phyloP scores from a whole-genome alignment of 148 eudicot genomes.

The Selenicereus undatus region DNA sequence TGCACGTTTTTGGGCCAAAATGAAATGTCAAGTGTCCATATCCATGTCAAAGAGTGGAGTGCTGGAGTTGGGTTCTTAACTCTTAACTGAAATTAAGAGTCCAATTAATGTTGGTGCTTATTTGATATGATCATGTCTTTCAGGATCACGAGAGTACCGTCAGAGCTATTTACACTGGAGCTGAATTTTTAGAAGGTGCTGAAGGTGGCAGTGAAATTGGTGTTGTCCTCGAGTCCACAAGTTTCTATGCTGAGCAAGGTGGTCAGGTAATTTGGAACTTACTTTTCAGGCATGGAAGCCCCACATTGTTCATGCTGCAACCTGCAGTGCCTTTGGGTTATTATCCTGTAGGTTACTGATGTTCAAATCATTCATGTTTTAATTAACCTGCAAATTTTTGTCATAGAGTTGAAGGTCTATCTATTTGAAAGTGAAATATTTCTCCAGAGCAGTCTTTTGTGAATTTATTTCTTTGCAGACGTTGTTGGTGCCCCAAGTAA shows the following conservation, averaged over 20 bases:
- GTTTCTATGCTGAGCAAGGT: constrained; percentile 99
- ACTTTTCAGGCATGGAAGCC: neutral
- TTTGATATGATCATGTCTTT: constrained; percentile 20
- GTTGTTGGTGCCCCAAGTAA: too few relatives aligned
- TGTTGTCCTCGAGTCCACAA: constrained; percentile 72
- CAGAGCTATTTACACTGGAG: constrained; percentile 81
- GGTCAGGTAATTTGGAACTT: constrained; percentile 65
- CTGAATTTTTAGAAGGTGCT: constrained; percentile 61
- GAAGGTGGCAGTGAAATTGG: constrained; percentile 71
- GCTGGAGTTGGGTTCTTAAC: neutral
- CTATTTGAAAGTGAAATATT: too few relatives aligned
- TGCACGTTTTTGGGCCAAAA: neutral
- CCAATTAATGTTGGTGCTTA: neutral
- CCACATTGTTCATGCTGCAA: neutral
- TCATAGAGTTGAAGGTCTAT: too few relatives aligned
- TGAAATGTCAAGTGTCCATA: neutral
- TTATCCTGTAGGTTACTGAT: neutral
- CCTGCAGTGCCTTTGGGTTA: neutral
- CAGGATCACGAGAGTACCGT: constrained; percentile 82
- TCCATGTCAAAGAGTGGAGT: neutral
- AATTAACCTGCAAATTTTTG: too few relatives aligned
- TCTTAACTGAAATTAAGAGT: neutral
- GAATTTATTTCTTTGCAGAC: too few relatives aligned
- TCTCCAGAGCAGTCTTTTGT: too few relatives aligned
- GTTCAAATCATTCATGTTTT: neutral